Evolutionary conservation across 2,329 filamentous ascomycete genomes (phyloP), one percentile per base, ranked within the genome.

Genomic region (Ophioceras dolichostomum): DNA sequence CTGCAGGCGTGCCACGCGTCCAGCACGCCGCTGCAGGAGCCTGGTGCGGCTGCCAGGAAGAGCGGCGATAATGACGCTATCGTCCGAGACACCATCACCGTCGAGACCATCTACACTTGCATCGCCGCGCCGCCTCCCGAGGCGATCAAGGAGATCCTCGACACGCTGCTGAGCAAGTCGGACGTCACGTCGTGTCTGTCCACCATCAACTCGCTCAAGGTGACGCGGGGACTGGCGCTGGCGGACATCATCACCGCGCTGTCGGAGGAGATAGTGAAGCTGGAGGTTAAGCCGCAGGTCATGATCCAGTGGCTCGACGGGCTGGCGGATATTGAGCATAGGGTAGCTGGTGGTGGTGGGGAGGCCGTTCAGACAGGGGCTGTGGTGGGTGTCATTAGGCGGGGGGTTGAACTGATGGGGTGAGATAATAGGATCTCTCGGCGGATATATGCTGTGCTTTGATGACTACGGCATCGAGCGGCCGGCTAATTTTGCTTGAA

Each of bases 1-100:
- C 68, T 98, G 20, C 91, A 98, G 61, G 91, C 91, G 8, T 98
- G 91, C 47, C 86, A 96, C 56, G 91, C 91, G 24, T 94, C 87
- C 43, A 93, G 86, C 51, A 83, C 78, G 29, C 83, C 82, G 0
- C 62, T 87, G 19, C 71, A 74, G 38, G 58, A 69, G 29, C 75
- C 70, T 49, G 65, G 74, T 47, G 70, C 61, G 3, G 70, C 77
- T 22, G 14, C 34, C 1, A 16, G 10, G 10, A 76, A 75, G 54
- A 58, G 73, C 5, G 67, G 68, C 43, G 65, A 81, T 43, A 66
- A 73, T n/a, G 22, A 7, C 22, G 22, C 8, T 59, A 70, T 88
- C 20, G 68, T 80, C 39, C 73, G 86, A 29, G 89, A 96, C 21
- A 68, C 49, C 41, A 74, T 85, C 47, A 94, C 95, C 47, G 94